Base-by-base conservation (phyloP, 2,329 filamentous ascomycete species). In the Drechslerella dactyloides region DNA sequence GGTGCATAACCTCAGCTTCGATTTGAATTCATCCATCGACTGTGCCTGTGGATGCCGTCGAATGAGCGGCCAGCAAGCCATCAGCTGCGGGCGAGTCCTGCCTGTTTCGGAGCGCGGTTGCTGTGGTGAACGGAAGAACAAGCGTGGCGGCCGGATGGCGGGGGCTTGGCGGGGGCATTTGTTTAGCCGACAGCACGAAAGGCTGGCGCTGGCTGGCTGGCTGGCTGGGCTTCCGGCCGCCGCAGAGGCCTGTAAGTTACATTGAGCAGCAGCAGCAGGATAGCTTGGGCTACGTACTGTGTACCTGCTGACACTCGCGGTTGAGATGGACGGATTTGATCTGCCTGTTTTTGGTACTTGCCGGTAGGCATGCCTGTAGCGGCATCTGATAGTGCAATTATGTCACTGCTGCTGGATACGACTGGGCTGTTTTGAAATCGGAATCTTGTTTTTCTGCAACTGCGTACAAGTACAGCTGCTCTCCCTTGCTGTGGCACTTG, bases 91-190 rank as follows among this genome's bases (percentile, higher is more conserved):
- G n/a, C 24, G 13, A 23, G 42, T 40, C 46, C 56, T 72, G 61
- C 60, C 66, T 50, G 53, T 60, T 72, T 65, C 51, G 55, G 30
- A 40, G 55, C 42, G 52, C 44, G 55, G 68, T 72, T 72, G 68
- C 68, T 61, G 68, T 72, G 60, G 68, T 65, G 60, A 72, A 55
- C 37, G 42, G 54, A 55, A 56, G 21, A n/a, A 55, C 66, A 35
- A 19, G 50, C 7, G 5, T 30, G 30, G 50, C 50, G 30, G 24
- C 50, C 50, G 50, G 24, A 53, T 30, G 24, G 19, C 48, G 44
- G 55, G 55, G 52, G 52, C 30, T 17, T 52, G 42, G 58, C 48
- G 48, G 51, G 33, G 27, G 8, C 37, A n/a, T 30, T 57, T 56
- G 52, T 62, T 58, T 53, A 52, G 52, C 58, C 52, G 19, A 19